Conservation (phyloP, 805 yeast species). For the Teunomyces funiuensis region DNA sequence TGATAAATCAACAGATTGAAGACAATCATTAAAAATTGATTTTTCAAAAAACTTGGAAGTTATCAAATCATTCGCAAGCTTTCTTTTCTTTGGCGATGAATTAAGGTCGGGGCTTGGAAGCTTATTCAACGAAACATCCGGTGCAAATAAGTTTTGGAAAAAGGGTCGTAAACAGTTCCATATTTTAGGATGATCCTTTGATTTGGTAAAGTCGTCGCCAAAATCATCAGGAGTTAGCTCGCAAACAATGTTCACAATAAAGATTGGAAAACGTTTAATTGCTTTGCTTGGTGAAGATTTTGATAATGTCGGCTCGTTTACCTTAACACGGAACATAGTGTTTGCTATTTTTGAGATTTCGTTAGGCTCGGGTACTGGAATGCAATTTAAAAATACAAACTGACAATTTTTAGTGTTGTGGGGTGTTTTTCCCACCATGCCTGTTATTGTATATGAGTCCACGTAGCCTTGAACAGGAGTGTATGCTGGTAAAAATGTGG, state of each 20-base stretch:
- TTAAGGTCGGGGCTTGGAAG: background rate
- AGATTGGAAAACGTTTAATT: conserved; percentile 29
- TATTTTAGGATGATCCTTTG: background rate
- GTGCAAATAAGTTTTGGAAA: background rate
- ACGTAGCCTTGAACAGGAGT: conserved; percentile 26
- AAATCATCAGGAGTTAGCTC: conserved; percentile 32
- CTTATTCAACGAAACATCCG: background rate
- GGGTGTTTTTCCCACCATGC: conserved; percentile 40
- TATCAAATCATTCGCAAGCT: background rate
- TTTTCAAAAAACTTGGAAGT: background rate
- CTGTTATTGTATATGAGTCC: conserved; percentile 27
- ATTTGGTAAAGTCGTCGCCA: background rate
- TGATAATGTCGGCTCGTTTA: background rate
- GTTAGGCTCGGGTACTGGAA: conserved; percentile 19
- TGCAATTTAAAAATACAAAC: conserved; percentile 45
- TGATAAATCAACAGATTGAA: background rate
- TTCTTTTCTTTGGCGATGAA: conserved; percentile 31
- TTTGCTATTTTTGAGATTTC: background rate
- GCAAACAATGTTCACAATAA: conserved; percentile 31
- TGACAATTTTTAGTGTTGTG: conserved; percentile 40
- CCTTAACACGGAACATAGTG: background rate
- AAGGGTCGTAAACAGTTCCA: background rate
- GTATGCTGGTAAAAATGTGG: conserved; percentile 15
- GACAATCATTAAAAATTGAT: background rate
- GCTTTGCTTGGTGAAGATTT: background rate